Conservation (phyloP, 1,139 yeast genomes). For the Arxiozyma heterogenica region DNA sequence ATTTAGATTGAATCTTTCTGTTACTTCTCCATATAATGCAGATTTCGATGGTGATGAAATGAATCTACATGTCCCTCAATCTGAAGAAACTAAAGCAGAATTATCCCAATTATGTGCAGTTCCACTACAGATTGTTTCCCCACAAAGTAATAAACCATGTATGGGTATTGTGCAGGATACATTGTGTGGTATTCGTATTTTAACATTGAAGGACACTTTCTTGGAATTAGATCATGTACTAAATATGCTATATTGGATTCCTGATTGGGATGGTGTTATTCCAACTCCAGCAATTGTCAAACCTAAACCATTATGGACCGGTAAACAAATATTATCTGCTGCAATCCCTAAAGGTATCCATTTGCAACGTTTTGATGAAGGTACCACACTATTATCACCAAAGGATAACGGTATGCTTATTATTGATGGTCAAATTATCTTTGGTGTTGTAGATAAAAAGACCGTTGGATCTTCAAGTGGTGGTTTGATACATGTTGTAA, state of each 20-base stretch:
- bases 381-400: constrained; percentile 74
- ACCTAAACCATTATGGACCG: constrained; percentile 96
- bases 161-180: constrained; percentile 99
- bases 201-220: constrained; percentile 84
- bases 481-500: constrained; percentile 92
- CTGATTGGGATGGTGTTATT: constrained; percentile 96
- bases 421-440: constrained; percentile 86
- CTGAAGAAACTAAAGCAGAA: constrained; percentile 96
- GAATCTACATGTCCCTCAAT: constrained; percentile 99
- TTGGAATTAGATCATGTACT: constrained; percentile 89
- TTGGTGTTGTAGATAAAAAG: constrained; percentile 95
- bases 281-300: constrained; percentile 94
- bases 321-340: constrained; percentile 87
- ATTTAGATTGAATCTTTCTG: constrained; percentile 90
- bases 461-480: constrained; percentile 99
- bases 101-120: constrained; percentile 91
- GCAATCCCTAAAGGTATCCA: constrained; percentile 95
- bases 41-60: constrained; percentile 99
- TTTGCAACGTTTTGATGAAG: constrained; percentile 85
- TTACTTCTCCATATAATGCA: constrained; percentile 97
- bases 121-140: constrained; percentile 93
- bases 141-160: constrained; percentile 97
- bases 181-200: constrained; percentile 89
- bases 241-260: constrained; percentile 96
- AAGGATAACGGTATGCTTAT: constrained; percentile 88